phyloP scores from a whole-genome alignment of 2,329 filamentous ascomycete genomes.

The Fusarium sp. region DNA sequence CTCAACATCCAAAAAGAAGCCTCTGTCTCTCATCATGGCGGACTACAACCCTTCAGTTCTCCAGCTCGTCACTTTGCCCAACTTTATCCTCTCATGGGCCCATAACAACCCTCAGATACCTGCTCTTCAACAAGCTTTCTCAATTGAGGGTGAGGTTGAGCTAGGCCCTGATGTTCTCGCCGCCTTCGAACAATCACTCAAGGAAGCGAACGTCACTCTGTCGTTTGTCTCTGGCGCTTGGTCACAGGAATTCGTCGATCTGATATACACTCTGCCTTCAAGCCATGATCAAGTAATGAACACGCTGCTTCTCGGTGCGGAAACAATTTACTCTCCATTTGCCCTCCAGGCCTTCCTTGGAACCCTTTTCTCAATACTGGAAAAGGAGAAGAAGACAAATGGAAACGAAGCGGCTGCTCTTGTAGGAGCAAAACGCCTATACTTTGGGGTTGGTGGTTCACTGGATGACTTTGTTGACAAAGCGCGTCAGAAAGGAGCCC shows the following conservation, averaged over 20 bases:
- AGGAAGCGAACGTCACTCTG: conserved; percentile 61
- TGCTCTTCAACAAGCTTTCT: conserved; percentile 57
- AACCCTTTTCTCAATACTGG: conserved; percentile 68
- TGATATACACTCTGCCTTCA: conserved; percentile 57
- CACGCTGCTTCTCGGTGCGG: conserved; percentile 74
- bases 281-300: conserved; percentile 12
- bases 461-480: conserved; percentile 75
- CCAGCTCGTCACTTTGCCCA: conserved; percentile 81
- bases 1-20: conserved; percentile 25
- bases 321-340: conserved; percentile 85
- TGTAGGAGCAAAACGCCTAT: conserved; percentile 80
- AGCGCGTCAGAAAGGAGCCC: conserved; percentile 58
- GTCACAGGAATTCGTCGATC: conserved; percentile 69
- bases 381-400: conserved; percentile 49
- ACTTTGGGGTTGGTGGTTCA: conserved; percentile 86
- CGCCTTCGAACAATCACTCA: conserved; percentile 67
- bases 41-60: conserved; percentile 85
- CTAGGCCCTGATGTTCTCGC: conserved; percentile 65
- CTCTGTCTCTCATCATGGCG: conserved; percentile 71
- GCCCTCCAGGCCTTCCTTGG: conserved; percentile 75
- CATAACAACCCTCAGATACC: conserved; percentile 53
- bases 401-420: conserved; percentile 66
- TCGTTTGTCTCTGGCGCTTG: conserved; percentile 80
- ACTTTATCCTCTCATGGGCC: conserved; percentile 77
- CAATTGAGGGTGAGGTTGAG: conserved; percentile 69